Base-by-base conservation (phyloP, 306 rosid species). In the Pyrus pyrifolia region DNA sequence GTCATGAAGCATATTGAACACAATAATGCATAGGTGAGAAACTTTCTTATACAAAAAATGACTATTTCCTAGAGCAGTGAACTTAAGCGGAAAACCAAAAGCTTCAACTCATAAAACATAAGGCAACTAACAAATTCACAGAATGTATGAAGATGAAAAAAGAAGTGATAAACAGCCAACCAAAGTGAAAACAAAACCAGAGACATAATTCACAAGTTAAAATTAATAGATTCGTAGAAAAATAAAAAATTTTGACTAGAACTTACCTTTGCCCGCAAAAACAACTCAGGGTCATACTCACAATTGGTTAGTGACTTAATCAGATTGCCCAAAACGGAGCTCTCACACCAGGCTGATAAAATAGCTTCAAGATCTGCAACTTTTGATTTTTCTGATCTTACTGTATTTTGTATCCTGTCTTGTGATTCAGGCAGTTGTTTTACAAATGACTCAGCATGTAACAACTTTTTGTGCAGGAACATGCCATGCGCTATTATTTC, bases 401-500 rank as follows among this genome's bases (percentile, higher is more conserved):
- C 66, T 51, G 84, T 72, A 76, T 74, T 72, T 69, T 80, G 77
- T 69, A 73, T 85, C 79, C 81, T 88, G 80, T 82, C n/a, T n/a
- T n/a, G n/a, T n/a, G n/a, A n/a, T n/a, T 85, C 90, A 63, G 88
- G 68, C 13, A 78, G 81, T 81, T 84, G 86, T 80, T 86, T 91
- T 78, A 67, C 83, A 78, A 73, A 85, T 42, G 88, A 84, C 84
- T 90, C 95, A 18, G 88, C 88, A 68, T 85, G 95, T 81, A 83
- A 85, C 81, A 92, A 71, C 82, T 90, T 94, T 81, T 85, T 91
- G 83, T 94, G 89, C 89, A 94, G 80, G 81, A 94, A 94, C 61
- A 94, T 64, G 73, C 89, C 94, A 85, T 86, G 85, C 45, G 93
- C 91, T 88, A 92, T 87, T 76, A 90, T 87, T 72, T 87, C 91